Conservation (phyloP, 139 green algal genomes). For the Pedinophyceae sp. region DNA sequence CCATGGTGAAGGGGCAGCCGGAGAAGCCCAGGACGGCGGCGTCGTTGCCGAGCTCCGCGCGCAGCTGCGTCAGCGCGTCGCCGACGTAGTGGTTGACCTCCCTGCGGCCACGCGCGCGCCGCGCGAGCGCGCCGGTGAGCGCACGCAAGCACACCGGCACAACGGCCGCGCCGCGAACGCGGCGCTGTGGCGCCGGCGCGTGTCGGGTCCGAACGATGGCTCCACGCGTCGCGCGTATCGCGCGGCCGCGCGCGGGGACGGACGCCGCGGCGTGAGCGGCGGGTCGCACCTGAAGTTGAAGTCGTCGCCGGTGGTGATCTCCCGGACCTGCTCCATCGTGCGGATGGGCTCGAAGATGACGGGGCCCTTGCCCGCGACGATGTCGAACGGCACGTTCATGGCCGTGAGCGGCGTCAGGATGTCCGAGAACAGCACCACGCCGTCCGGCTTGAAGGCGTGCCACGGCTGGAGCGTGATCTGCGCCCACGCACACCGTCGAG, state of each 20-base stretch:
- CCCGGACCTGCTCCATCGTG: conserved; percentile 47
- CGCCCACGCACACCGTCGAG: conserved; percentile 35
- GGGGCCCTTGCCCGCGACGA: conserved; percentile 57
- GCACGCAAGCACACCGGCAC: no score
- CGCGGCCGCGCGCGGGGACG: no score
- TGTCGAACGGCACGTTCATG: conserved; percentile 94
- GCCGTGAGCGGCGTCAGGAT: conserved; percentile 84
- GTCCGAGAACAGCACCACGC: conserved; percentile 90
- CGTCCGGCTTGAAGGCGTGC: conserved; percentile 80
- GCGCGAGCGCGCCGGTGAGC: no score
- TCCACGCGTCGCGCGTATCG: no score
- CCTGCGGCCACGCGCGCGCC: no score
- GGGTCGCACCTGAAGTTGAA: not conserved
- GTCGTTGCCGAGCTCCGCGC: conserved; percentile 35
- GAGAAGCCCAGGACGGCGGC: conserved; percentile 80
- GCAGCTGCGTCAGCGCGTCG: conserved; percentile 57
- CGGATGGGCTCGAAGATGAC: conserved; percentile 80
- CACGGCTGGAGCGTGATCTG: conserved; percentile 86
- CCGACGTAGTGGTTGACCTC: conserved; percentile 62
- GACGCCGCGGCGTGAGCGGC: no score
- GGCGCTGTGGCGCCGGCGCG: no score
- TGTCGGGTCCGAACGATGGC: no score
- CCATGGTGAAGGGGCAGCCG: conserved; percentile 82
- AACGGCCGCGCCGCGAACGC: no score
- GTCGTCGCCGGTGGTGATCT: conserved; percentile 1